Conservation (phyloP, 148 eudicot species). For the Rhododendron williamsianum region DNA sequence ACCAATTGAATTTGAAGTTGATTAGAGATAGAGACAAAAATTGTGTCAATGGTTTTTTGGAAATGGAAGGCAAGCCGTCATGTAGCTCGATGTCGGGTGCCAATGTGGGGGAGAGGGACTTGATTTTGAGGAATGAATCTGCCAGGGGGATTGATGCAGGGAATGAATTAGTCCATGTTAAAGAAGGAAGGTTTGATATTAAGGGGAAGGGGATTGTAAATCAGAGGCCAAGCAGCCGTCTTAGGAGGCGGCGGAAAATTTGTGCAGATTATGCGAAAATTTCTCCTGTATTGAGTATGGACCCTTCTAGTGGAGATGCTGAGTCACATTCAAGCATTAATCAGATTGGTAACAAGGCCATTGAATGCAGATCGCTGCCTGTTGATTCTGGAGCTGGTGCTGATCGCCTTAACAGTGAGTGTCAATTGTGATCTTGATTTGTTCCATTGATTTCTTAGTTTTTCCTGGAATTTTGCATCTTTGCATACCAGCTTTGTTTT, state of each 20-base stretch:
- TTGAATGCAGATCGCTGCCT: conserved; percentile 19
- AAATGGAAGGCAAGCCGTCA: conserved; percentile 62
- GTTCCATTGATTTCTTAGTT: neutral
- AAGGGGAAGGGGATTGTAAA: conserved; percentile 45
- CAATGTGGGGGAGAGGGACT: conserved; percentile 26
- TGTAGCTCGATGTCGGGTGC: conserved; percentile 51
- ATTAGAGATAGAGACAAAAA: conserved; percentile 17
- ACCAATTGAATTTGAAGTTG: conserved; percentile 38
- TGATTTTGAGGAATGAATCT: conserved; percentile 15
- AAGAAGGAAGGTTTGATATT: conserved; percentile 34
- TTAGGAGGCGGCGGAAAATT: conserved; percentile 45
- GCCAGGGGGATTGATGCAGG: neutral
- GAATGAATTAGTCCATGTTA: neutral
- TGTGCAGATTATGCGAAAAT: conserved; percentile 31
- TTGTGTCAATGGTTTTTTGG: conserved; percentile 31
- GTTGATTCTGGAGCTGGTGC: conserved; percentile 18
- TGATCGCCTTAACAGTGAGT: conserved; percentile 23
- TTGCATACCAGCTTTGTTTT: neutral
- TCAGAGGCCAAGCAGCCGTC: conserved; percentile 40
- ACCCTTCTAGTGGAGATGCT: conserved; percentile 26
- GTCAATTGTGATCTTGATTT: conserved; percentile 7
- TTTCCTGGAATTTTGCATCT: neutral
- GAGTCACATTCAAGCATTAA: conserved; percentile 27
- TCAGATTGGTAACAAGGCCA: conserved; percentile 17
- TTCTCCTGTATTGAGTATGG: conserved; percentile 32